phyloP scores from a whole-genome alignment of 225 moss, liverwort and hornwort species.

The Pseudoscleropodium purum region DNA sequence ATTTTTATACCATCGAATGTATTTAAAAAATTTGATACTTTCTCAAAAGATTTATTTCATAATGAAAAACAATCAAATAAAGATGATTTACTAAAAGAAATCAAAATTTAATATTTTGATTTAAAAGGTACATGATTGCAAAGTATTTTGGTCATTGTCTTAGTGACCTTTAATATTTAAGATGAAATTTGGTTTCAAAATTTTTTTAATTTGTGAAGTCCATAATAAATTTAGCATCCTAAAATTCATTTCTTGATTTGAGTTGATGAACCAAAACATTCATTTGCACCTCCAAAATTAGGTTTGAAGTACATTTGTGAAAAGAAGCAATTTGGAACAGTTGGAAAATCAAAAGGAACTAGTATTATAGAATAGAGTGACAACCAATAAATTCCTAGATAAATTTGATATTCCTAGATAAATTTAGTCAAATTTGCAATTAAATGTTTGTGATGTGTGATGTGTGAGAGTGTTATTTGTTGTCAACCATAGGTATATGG shows the following conservation, averaged over 20 bases:
- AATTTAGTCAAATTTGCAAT: background rate
- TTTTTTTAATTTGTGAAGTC: background rate
- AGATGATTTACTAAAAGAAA: background rate
- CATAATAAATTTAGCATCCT: background rate
- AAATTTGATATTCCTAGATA: background rate
- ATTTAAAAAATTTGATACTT: background rate
- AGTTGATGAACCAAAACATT: background rate
- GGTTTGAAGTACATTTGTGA: background rate
- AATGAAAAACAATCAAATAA: background rate
- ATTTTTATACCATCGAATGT: background rate
- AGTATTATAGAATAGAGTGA: background rate
- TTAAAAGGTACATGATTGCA: background rate
- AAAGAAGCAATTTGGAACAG: too few species aligned
- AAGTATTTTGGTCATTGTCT: background rate
- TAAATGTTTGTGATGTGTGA: background rate
- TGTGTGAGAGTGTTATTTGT: rapidly evolving
- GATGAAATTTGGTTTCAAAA: background rate
- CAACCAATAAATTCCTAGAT: background rate
- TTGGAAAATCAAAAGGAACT: background rate
- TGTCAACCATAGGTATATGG: background rate
- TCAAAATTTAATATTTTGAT: background rate
- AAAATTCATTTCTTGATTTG: background rate
- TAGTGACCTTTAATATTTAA: background rate
- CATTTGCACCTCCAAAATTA: background rate
- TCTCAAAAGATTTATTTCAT: background rate